Evolutionary conservation across 108 stramenopile species (phyloP).

Genomic region (Fistulifera pelliculosa): DNA sequence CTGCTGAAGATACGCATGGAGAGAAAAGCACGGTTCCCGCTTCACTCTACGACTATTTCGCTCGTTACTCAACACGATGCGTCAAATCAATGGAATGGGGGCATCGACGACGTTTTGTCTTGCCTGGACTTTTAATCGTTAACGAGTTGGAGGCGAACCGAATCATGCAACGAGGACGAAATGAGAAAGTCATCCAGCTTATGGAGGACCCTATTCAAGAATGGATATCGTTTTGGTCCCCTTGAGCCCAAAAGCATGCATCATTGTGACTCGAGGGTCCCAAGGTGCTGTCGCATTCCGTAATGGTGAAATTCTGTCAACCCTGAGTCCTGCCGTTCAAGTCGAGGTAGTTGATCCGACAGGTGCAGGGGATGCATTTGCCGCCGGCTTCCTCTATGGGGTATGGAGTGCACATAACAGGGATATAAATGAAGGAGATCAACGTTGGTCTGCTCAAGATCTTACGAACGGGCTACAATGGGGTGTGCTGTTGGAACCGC

Average conservation of each 20-base stretch:
- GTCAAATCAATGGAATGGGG: conserved; percentile 59
- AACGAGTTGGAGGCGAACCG: conserved; percentile 58
- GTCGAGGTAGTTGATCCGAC: conserved; percentile 50
- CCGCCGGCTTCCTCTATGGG: conserved; percentile 68
- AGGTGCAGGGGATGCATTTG: conserved; percentile 77
- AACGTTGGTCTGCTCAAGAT: conserved; percentile 25
- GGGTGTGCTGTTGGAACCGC: conserved; percentile 59
- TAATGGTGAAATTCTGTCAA: conserved; percentile 24
- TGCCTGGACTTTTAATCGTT: conserved; percentile 63
- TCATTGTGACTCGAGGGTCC: conserved; percentile 53
- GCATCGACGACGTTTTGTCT: conserved; percentile 36
- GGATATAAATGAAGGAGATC: conserved; percentile 6
- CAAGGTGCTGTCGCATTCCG: conserved; percentile 48
- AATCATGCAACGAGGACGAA: conserved; percentile 18
- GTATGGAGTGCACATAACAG: conserved; percentile 22
- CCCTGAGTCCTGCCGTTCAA: conserved; percentile 15
- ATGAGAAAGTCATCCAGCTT: not conserved
- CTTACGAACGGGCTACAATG: conserved; percentile 35
- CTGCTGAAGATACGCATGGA: conserved; percentile 10
- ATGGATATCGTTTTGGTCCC: not conserved
- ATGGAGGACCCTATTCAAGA: conserved; percentile 1
- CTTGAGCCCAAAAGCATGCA: conserved; percentile 22
- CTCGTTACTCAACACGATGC: conserved; percentile 75
- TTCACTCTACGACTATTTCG: conserved; percentile 27
- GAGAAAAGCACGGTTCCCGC: conserved; percentile 8